Percentiles rank a stretch among this genome's conserved stretches.
Evolutionary conservation across 805 yeast species (phyloP).

Genomic region (Kuraishia ogatae): DNA sequence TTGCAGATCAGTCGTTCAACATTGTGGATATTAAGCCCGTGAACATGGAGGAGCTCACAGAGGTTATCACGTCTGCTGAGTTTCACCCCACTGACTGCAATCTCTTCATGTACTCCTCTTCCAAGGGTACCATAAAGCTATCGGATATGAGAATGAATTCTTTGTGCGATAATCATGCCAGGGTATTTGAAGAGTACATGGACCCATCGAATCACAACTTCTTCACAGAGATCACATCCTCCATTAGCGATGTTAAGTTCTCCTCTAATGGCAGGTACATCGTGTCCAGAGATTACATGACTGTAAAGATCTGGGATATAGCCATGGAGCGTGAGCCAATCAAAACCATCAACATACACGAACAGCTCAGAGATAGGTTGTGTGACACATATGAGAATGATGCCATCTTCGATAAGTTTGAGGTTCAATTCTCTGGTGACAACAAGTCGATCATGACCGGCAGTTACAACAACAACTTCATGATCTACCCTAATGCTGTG

Average conservation of each 20-base stretch:
- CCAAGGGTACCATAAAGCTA: slow-evolving; percentile 91
- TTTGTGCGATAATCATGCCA: slow-evolving; percentile 83
- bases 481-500: slow-evolving; percentile 87
- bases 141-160: slow-evolving; percentile 97
- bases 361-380: slow-evolving; percentile 82
- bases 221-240: slow-evolving; percentile 93
- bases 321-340: slow-evolving; percentile 95
- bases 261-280: slow-evolving; percentile 88
- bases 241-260: slow-evolving; percentile 90
- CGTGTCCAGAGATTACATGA: slow-evolving; percentile 95
- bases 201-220: slow-evolving; percentile 92
- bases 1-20: slow-evolving; percentile 92
- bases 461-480: slow-evolving; percentile 91
- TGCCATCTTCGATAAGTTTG: slow-evolving; percentile 97
- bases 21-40: slow-evolving; percentile 97
- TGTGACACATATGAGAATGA: slow-evolving; percentile 98
- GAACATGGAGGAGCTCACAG: slow-evolving; percentile 97
- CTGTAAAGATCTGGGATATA: slow-evolving; percentile 96
- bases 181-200: slow-evolving; percentile 83
- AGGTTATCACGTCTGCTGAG: slow-evolving; percentile 93
- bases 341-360: slow-evolving; percentile 92
- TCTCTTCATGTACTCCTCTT: slow-evolving; percentile 87
- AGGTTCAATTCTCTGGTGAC: slow-evolving; percentile 92
- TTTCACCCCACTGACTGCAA: slow-evolving; percentile 93
- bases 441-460: slow-evolving; percentile 92